Evolutionary conservation across 768 basidiomycete genomes (phyloP).

Genomic region (Lepiota brunneoincarnata): DNA sequence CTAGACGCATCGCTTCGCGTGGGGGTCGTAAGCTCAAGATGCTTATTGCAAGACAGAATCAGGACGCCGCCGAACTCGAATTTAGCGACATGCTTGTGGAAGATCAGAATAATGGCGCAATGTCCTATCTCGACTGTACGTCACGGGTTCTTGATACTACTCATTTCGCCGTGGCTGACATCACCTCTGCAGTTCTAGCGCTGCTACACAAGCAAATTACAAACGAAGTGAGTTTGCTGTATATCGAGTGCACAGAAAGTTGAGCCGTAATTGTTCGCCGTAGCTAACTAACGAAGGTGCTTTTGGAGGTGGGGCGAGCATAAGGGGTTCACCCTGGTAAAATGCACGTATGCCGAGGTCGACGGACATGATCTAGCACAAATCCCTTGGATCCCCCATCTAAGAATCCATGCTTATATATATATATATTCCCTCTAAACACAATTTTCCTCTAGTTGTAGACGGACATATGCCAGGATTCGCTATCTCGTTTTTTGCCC

Average conservation of each 20-base stretch:
- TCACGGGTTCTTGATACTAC: constrained; percentile 11
- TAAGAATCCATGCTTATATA: too few species aligned
- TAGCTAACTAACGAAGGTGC: constrained; percentile 40
- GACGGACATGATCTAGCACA: too few species aligned
- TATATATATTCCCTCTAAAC: too few species aligned
- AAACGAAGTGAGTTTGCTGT: constrained; percentile 36
- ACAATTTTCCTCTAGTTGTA: too few species aligned
- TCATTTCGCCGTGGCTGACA: background rate
- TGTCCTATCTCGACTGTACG: constrained; percentile 90
- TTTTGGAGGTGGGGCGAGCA: constrained; percentile 31
- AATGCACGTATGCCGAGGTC: background rate
- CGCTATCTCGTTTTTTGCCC: too few species aligned
- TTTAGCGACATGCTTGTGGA: constrained; percentile 97
- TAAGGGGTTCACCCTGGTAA: constrained; percentile 44
- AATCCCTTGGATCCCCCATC: too few species aligned
- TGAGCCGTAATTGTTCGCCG: constrained; percentile 2
- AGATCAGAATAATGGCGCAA: constrained; percentile 93
- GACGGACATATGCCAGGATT: too few species aligned
- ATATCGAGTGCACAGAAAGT: background rate
- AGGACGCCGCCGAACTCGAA: constrained; percentile 92
- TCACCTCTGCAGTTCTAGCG: constrained; percentile 37
- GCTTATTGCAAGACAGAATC: constrained; percentile 83
- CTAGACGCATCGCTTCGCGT: constrained; percentile 55
- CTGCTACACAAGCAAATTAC: constrained; percentile 49
- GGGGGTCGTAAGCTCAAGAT: constrained; percentile 50